These are phyloP conservation scores for Davidsoniella australis DNA, from an alignment of 2,329 filamentous ascomycete species.

Conservation along the genomic window DNA sequence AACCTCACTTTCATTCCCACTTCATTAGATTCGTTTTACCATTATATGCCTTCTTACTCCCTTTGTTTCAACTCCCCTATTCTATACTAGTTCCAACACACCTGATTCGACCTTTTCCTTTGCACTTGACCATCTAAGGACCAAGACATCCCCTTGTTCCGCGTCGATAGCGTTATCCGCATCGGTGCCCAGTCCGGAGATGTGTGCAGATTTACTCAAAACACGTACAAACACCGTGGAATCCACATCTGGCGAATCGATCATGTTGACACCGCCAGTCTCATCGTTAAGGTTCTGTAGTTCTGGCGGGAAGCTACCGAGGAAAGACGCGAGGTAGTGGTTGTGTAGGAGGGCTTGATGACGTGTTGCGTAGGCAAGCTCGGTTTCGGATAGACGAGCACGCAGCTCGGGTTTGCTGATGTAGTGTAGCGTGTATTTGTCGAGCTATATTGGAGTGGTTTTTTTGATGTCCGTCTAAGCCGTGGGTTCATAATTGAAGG, in stretches of 20 bases:
- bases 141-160: constrained; percentile 45
- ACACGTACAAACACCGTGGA: constrained; percentile 71
- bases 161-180: constrained; percentile 42
- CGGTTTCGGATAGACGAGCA: constrained; percentile 53
- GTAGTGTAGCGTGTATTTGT: constrained; percentile 60
- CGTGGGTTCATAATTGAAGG: neutral
- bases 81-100: constrained; percentile 41
- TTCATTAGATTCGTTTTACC: neutral
- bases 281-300: constrained; percentile 73
- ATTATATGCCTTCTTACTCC: neutral
- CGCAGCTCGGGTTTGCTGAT: constrained; percentile 38
- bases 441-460: constrained; percentile 36
- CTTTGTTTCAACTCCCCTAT: neutral
- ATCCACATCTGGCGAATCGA: constrained; percentile 70
- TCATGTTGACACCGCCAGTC: constrained; percentile 80
- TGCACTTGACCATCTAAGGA: constrained; percentile 59
- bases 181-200: constrained; percentile 45
- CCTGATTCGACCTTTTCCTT: constrained; percentile 39
- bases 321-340: constrained; percentile 75
- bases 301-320: constrained; percentile 60
- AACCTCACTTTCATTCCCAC: neutral
- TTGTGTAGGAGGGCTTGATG: constrained; percentile 72
- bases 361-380: constrained; percentile 65
- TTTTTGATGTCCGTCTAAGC: neutral
- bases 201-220: constrained; percentile 37